A percentile compares a stretch with the other conserved stretches of the same genome.
Conservation (phyloP, 257 asterid genomes). For the Coffea canephora region DNA sequence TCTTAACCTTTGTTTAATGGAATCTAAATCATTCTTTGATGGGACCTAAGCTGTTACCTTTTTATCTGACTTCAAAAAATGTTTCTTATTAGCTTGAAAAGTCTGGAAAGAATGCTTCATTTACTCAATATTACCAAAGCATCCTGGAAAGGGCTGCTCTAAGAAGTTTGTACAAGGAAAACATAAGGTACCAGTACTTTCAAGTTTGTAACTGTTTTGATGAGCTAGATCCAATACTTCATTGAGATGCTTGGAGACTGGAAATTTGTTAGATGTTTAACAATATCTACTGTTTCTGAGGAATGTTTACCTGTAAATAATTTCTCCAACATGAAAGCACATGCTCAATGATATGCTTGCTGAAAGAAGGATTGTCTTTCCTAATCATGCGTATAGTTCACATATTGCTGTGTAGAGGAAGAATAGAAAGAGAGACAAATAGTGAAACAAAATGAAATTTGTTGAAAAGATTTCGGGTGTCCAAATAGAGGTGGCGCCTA, state of each 20-base stretch:
- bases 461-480: not conserved
- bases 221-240: not conserved
- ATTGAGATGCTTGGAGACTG: not conserved
- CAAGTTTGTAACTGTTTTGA: not conserved
- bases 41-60: not conserved
- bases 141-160: conserved; percentile 66
- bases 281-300: not conserved
- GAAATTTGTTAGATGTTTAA: not conserved
- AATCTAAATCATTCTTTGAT: not conserved
- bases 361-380: not conserved
- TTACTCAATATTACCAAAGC: conserved; percentile 74
- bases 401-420: not conserved
- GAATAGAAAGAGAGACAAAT: not conserved
- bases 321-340: not conserved
- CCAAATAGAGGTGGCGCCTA: not conserved
- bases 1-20: not conserved
- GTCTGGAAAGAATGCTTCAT: conserved; percentile 58
- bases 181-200: conserved; percentile 41
- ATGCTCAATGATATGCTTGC: not conserved
- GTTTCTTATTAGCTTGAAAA: conserved; percentile 57
- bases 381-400: not conserved
- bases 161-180: conserved; percentile 42
- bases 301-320: not conserved
- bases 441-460: not conserved
- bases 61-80: conserved; percentile 9